phyloP scores from a whole-genome alignment of 345 rosid genomes.

The Dimocarpus longan region DNA sequence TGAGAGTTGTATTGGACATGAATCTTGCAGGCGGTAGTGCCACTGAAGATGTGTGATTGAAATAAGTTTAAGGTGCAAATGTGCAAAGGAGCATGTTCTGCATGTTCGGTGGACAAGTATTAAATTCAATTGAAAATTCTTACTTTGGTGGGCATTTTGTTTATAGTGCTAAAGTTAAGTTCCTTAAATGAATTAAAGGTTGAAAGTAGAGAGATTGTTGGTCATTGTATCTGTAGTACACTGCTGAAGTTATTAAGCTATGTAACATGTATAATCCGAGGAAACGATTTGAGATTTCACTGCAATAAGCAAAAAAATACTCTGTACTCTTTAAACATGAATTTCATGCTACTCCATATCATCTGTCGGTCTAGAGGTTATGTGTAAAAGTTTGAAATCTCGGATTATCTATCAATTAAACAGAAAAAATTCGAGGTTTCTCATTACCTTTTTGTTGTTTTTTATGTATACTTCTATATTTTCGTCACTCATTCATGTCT shows the following conservation, averaged over 20 bases:
- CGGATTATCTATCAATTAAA: not conserved
- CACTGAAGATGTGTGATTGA: not conserved
- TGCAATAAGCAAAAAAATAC: not conserved
- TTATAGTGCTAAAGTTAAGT: not conserved
- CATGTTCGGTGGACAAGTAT: not conserved
- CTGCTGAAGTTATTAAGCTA: constrained; percentile 9
- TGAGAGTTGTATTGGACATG: not conserved
- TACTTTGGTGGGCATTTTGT: not conserved
- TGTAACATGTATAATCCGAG: not conserved
- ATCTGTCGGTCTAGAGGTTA: not conserved
- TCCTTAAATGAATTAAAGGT: not conserved
- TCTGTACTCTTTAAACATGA: not conserved
- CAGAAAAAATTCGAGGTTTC: not conserved
- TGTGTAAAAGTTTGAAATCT: not conserved
- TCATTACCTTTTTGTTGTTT: not conserved
- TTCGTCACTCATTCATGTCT: not conserved
- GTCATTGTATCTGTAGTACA: not conserved
- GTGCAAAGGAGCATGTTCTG: not conserved
- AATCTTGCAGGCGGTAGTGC: too few relatives aligned
- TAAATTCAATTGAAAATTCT: not conserved
- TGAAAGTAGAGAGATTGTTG: not conserved
- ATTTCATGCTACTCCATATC: not conserved
- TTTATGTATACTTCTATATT: not conserved
- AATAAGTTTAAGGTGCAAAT: not conserved
- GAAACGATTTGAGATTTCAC: not conserved